phyloP scores from a whole-genome alignment of 2,329 filamentous ascomycete genomes.

The Alternaria burnsii region DNA sequence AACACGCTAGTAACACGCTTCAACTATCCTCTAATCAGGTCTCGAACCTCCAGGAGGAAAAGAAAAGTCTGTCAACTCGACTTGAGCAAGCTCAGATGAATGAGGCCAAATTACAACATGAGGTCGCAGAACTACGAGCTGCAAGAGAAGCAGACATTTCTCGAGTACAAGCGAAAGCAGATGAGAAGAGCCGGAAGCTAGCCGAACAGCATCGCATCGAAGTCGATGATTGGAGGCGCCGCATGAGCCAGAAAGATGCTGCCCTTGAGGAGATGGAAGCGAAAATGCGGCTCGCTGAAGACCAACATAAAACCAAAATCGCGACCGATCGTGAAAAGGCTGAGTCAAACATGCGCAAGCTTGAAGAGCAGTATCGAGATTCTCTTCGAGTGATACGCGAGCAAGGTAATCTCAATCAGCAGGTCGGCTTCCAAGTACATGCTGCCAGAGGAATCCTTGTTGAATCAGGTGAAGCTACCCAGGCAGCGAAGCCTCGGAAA shows the following conservation, averaged over 20 bases:
- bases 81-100: constrained; percentile 20
- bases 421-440: not conserved
- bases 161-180: constrained; percentile 6
- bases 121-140: constrained; percentile 18
- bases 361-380: constrained; percentile 5
- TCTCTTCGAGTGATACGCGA: constrained; percentile 1
- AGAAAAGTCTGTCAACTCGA: constrained; percentile 11
- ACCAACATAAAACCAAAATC: constrained; percentile 23
- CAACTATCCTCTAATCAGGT: constrained; percentile 11
- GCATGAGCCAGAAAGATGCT: constrained; percentile 17
- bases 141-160: constrained; percentile 14
- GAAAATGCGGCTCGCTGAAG: constrained; percentile 17
- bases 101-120: constrained; percentile 20
- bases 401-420: not conserved
- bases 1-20: constrained; percentile 16
- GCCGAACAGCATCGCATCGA: constrained; percentile 13
- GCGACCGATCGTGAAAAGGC: constrained; percentile 21
- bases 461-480: constrained; percentile 5
- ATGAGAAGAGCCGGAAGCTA: constrained; percentile 2
- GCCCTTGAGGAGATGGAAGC: constrained; percentile 27
- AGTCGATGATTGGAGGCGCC: constrained; percentile 15
- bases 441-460: not conserved
- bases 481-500: constrained; percentile 21
- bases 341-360: constrained; percentile 1
- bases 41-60: constrained; percentile 19